Evolutionary conservation across 73 alveolate genomes (phyloP), one percentile per base, ranked within the genome.

Genomic region (Tetrahymena borealis): DNA sequence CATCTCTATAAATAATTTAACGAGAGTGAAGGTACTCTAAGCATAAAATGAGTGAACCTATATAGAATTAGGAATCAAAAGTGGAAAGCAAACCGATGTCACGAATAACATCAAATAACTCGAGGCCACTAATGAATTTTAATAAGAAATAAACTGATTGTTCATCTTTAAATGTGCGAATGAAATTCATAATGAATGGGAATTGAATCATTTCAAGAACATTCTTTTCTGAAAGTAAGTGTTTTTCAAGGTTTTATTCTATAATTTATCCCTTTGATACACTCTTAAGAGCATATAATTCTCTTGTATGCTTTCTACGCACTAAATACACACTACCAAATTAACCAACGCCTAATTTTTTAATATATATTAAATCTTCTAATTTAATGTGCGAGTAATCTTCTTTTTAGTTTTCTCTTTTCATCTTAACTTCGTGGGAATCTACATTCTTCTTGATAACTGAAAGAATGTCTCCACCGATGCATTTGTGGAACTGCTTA

Each of bases 11-110:
- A 15, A 94, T 79, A 10, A 97, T 96, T 32, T 37, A 90, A 43
- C 94, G 93, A 92, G 96, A 92, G 79, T 96, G 98, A 24, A 97
- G 93, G 90, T 97, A 96, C 39, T 97, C 99, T 39, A 97, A 94
- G 31, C 95, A 91, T 28, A 97, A 41, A 11, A 93, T n/a, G 16
- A 97, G 78, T 7, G 96, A 94, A 40, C 97, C 98, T 0, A 95
- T 96, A 92, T 93, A 96, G 94, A 97, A 97, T 78, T 96, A 35
- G 5, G 96, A 39, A 24, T 96, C 97, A 3, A 42, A 38, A 39
- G 94, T 79, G 20, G 91, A 90, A 16, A 96, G 91, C 90, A 91
- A 91, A 40, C 97, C 97, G 32, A 96, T 95, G 28, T 96, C 97
- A 31, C 98, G 41, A 38, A 96, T 93, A 12, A 94, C 98, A 91